A percentile compares a stretch with the other conserved stretches of the same genome.
phyloP scores from a whole-genome alignment of 257 asterid species.

The Buddleja alternifolia region DNA sequence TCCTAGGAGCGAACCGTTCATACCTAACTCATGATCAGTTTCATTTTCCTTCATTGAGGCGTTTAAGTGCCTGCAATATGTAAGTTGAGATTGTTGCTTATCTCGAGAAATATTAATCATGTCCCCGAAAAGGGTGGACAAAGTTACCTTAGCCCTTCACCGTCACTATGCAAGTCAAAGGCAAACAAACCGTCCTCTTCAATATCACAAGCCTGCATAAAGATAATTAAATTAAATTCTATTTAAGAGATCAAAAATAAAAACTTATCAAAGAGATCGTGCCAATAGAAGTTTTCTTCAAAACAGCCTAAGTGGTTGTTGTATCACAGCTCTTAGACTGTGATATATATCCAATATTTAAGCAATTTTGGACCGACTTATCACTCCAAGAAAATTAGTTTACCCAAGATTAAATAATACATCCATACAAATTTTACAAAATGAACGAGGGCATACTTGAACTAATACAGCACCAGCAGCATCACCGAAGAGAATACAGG shows the following conservation, averaged over 20 bases:
- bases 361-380: no score
- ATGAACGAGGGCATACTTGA: slow-evolving; percentile 48
- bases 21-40: slow-evolving; percentile 44
- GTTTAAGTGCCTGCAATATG: slow-evolving; percentile 56
- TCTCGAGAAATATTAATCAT: slow-evolving; percentile 24
- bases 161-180: slow-evolving; percentile 86
- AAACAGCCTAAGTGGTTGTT: no score
- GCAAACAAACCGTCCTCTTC: slow-evolving; percentile 77
- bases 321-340: no score
- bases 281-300: not conserved
- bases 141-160: slow-evolving; percentile 74
- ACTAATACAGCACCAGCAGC: slow-evolving; percentile 94
- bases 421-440: not conserved
- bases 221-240: slow-evolving; percentile 4
- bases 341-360: no score
- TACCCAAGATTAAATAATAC: no score
- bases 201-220: slow-evolving; percentile 70
- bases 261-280: not conserved
- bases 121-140: not conserved
- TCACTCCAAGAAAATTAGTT: no score
- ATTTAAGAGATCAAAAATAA: not conserved
- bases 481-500: slow-evolving; percentile 97
- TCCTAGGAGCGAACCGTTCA: slow-evolving; percentile 72
- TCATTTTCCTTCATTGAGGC: slow-evolving; percentile 64
- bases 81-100: slow-evolving; percentile 1